phyloP scores from a whole-genome alignment of 352 stramenopile species.

The Phytophthora sansomeana region DNA sequence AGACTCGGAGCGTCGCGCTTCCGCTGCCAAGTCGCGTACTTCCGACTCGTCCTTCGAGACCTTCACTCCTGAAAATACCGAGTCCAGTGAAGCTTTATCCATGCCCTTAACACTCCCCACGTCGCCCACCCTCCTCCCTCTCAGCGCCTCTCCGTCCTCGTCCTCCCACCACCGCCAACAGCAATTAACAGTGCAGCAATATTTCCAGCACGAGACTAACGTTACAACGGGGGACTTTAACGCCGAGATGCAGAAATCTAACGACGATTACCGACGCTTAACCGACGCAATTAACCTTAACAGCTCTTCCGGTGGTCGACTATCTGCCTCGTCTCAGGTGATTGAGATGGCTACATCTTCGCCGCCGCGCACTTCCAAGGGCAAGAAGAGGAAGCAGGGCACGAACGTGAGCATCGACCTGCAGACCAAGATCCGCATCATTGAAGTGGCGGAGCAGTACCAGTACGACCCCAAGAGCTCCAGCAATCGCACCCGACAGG shows the following conservation, averaged over 20 bases:
- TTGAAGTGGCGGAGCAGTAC: slow-evolving; percentile 84
- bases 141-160: slow-evolving; percentile 46
- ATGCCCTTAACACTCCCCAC: slow-evolving; percentile 52
- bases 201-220: slow-evolving; percentile 53
- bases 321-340: slow-evolving; percentile 15
- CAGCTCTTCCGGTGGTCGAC: slow-evolving; percentile 18
- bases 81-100: slow-evolving; percentile 20
- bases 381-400: slow-evolving; percentile 67
- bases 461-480: slow-evolving; percentile 78
- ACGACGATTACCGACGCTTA: slow-evolving; percentile 56
- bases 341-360: slow-evolving; percentile 10
- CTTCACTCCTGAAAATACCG: slow-evolving; percentile 27
- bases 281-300: slow-evolving; percentile 41
- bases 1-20: slow-evolving; percentile 29
- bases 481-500: slow-evolving; percentile 46
- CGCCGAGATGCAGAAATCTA: slow-evolving; percentile 56
- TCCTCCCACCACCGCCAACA: slow-evolving; percentile 28
- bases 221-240: slow-evolving; percentile 41
- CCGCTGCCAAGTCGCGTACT: slow-evolving; percentile 6
- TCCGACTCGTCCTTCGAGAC: slow-evolving; percentile 20
- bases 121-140: slow-evolving; percentile 57
- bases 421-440: slow-evolving; percentile 87
- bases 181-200: slow-evolving; percentile 45
- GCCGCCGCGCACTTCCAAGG: slow-evolving; percentile 3
- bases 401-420: slow-evolving; percentile 80